Evolutionary conservation across 1,139 yeast species (phyloP), one percentile per base, ranked within the genome.

Genomic region (Lodderomyces elongisporus): DNA sequence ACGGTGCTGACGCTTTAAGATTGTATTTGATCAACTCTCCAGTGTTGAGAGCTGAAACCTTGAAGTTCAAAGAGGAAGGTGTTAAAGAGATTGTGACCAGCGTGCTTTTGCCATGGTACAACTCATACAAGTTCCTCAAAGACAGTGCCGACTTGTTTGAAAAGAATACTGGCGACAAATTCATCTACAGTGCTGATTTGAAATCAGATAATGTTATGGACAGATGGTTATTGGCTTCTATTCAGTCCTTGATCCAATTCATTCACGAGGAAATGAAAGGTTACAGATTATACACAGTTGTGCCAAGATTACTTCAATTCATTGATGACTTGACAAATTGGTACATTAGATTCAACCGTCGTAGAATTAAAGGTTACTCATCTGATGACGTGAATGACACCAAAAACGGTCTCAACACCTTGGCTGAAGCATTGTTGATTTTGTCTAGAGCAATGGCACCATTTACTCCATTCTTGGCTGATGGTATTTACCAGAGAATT

Each of bases 1-100:
- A 85, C 54, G 99, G 99, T 70, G 96, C 99, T 31, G 99, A 91
- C 70, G 96, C 99, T 20, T 73, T 91, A 52, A 82, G 99, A 65
- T 73, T 91, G 54, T 91, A 93, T 57, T 77, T 91, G 66, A 91
- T 91, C 65, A 93, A 89, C 64, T 91, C 98, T 4, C 98, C 98
- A 17, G 97, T 93, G 14, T 74, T 93, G 54, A 83, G 94, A 54
- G 98, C 97, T 30, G 99, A 91, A 65, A 79, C 96, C 36, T 75
- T 91, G 71, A 85, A 88, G 56, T 91, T 91, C 71, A 89, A 89
- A 65, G 99, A 91, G 65, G 97, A 89, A 56, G 98, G 98, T 64
- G 98, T 91, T 31, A 87, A 88, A 58, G 99, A 91, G 61, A 96
- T 91, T 54, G 94, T 91, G 29, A 83, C 96, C 29, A 85, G 89